A percentile compares a stretch with the other conserved stretches of the same genome.
phyloP scores from a whole-genome alignment of 2,329 filamentous ascomycete species.

The Scedosporium boydii region DNA sequence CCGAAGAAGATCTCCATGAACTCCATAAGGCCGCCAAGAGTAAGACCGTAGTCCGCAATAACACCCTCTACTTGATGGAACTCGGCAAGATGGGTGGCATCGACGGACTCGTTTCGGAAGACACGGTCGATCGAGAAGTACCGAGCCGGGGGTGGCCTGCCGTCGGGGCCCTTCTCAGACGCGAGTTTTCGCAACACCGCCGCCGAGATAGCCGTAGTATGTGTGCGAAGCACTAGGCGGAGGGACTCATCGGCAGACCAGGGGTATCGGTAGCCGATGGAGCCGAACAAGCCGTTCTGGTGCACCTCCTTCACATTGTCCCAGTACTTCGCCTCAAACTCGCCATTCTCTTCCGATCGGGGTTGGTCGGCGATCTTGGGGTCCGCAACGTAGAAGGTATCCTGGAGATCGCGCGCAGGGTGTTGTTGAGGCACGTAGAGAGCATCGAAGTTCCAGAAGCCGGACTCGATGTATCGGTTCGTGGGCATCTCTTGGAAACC shows the following conservation, averaged over 20 bases:
- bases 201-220: constrained; percentile 88
- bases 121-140: constrained; percentile 99
- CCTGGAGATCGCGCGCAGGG: constrained; percentile 91
- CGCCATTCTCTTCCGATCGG: constrained; percentile 43
- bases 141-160: constrained; percentile 58
- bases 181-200: constrained; percentile 88
- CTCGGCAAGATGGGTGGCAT: constrained; percentile 92
- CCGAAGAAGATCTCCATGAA: constrained; percentile 92
- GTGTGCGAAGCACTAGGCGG: constrained; percentile 82
- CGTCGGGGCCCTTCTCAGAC: constrained; percentile 64
- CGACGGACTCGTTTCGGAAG: constrained; percentile 95
- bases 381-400: constrained; percentile 97
- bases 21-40: constrained; percentile 84
- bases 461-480: constrained; percentile 84
- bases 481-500: constrained; percentile 98
- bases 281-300: constrained; percentile 84
- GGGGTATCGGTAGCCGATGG: constrained; percentile 91
- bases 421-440: constrained; percentile 97
- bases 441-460: constrained; percentile 98
- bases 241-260: constrained; percentile 84
- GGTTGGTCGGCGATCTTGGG: constrained; percentile 66
- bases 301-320: constrained; percentile 81
- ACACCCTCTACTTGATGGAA: constrained; percentile 99
- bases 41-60: constrained; percentile 91
- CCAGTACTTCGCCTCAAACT: constrained; percentile 79